Conservation (phyloP, 306 rosid species). For the Datisca glomerata region DNA sequence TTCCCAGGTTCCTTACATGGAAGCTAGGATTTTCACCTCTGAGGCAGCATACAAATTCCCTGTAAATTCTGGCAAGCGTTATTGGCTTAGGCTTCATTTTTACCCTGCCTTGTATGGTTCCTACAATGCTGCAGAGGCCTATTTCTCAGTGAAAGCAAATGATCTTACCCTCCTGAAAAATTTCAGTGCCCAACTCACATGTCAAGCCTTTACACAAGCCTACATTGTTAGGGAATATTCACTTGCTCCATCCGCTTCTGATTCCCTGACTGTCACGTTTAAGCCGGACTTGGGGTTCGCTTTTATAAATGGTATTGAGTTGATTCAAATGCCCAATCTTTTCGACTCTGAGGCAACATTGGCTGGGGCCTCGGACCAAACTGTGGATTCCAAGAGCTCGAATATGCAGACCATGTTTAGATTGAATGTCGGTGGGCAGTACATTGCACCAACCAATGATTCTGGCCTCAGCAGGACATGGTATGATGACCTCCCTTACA, state of each 20-base stretch:
- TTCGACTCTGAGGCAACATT: slow-evolving; percentile 8
- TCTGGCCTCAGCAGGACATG: slow-evolving; percentile 29
- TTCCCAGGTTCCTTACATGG: slow-evolving; percentile 33
- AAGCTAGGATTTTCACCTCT: slow-evolving; percentile 27
- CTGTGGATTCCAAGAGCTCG: slow-evolving; percentile 8
- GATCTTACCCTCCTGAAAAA: slow-evolving; percentile 25
- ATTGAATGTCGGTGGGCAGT: slow-evolving; percentile 34
- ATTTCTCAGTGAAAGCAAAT: slow-evolving; percentile 21
- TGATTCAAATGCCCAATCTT: slow-evolving; percentile 17
- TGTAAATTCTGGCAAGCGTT: slow-evolving; percentile 12
- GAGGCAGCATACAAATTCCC: slow-evolving; percentile 27
- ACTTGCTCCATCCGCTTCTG: slow-evolving; percentile 11
- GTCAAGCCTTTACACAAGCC: slow-evolving; percentile 32
- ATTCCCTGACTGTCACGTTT: slow-evolving; percentile 20
- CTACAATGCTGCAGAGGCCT: slow-evolving; percentile 23
- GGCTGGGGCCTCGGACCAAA: slow-evolving; percentile 15
- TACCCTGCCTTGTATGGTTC: slow-evolving; percentile 31
- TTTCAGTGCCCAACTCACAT: slow-evolving; percentile 28
- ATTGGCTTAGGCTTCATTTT: slow-evolving; percentile 35
- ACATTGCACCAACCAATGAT: slow-evolving; percentile 26
- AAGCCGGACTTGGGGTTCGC: slow-evolving; percentile 27
- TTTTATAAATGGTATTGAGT: slow-evolving; percentile 34
- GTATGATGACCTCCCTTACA: slow-evolving; percentile 32
- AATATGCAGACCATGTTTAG: slow-evolving; percentile 30
- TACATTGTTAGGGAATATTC: slow-evolving; percentile 27